Evolutionary conservation across 2,329 filamentous ascomycete genomes (phyloP).

Genomic region (Lachnellula subtilissima): DNA sequence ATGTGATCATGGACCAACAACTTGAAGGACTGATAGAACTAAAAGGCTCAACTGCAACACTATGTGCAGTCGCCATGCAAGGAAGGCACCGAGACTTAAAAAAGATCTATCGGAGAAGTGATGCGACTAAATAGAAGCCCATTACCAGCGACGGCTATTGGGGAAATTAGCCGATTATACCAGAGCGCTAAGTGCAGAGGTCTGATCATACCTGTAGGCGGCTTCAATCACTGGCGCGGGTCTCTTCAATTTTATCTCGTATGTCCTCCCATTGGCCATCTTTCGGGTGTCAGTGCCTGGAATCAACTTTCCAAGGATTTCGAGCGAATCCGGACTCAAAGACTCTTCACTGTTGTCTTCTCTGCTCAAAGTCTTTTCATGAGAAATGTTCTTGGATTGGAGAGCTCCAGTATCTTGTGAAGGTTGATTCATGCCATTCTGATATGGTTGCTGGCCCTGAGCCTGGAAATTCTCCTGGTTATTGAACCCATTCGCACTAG

Average conservation of each 20-base stretch:
- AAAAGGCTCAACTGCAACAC: constrained; percentile 22
- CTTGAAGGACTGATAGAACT: constrained; percentile 23
- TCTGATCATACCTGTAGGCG: constrained; percentile 33
- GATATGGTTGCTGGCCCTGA: constrained; percentile 1
- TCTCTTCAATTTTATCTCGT: constrained; percentile 32
- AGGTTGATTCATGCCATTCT: not conserved
- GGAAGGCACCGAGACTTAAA: not conserved
- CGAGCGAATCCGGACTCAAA: constrained; percentile 6
- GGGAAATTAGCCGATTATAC: constrained; percentile 11
- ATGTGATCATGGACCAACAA: constrained; percentile 20
- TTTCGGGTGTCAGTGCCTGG: constrained; percentile 6
- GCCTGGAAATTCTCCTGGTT: constrained; percentile 6
- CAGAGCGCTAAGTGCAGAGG: constrained; percentile 8
- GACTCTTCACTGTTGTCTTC: not conserved
- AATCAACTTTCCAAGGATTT: constrained; percentile 27
- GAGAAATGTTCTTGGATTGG: not conserved
- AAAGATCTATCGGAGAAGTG: not conserved
- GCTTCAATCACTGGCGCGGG: constrained; percentile 36
- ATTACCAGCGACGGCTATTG: constrained; percentile 37
- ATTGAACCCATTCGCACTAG: constrained; percentile 8
- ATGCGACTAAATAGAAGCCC: not conserved
- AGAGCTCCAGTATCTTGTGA: not conserved
- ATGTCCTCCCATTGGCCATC: constrained; percentile 15
- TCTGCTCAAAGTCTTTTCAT: not conserved
- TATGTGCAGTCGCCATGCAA: constrained; percentile 15